Conservation (phyloP, 371 early-diverging fungal species). For the Mortierella sp. region DNA sequence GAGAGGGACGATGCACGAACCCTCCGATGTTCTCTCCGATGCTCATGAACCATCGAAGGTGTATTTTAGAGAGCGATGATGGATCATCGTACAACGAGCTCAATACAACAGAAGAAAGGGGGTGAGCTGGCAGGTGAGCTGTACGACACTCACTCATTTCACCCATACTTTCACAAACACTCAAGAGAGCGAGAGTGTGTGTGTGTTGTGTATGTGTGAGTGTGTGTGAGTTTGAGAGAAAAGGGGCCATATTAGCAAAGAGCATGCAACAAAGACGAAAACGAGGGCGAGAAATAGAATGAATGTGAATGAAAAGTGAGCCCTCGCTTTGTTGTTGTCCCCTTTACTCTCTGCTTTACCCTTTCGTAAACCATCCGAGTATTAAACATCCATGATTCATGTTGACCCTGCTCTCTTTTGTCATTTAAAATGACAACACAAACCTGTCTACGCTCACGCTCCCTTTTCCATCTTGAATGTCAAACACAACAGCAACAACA, state of each 20-base stretch:
- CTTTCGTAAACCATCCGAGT: neutral
- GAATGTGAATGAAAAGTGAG: neutral
- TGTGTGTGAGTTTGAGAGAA: neutral
- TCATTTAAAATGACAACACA: neutral
- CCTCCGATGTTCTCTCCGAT: no score
- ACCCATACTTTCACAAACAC: neutral
- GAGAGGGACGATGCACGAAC: no score
- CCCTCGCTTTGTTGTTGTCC: neutral
- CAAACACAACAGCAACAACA: no score
- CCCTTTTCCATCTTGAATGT: neutral
- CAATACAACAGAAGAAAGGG: no score
- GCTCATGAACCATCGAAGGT: no score
- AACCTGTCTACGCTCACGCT: neutral
- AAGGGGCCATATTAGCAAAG: neutral
- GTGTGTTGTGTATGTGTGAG: no score
- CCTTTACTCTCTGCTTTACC: neutral
- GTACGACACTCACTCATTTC: neutral
- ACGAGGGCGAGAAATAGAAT: slow-evolving; percentile 5
- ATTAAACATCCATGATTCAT: neutral
- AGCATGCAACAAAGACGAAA: neutral
- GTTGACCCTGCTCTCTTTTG: neutral
- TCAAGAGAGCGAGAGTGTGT: neutral
- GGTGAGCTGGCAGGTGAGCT: no score
- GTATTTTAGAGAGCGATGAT: no score
- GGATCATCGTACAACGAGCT: no score